These are phyloP conservation scores for Darksidea phi DNA, from an alignment of 495 filamentous ascomycete genomes.

Conservation along the genomic window DNA sequence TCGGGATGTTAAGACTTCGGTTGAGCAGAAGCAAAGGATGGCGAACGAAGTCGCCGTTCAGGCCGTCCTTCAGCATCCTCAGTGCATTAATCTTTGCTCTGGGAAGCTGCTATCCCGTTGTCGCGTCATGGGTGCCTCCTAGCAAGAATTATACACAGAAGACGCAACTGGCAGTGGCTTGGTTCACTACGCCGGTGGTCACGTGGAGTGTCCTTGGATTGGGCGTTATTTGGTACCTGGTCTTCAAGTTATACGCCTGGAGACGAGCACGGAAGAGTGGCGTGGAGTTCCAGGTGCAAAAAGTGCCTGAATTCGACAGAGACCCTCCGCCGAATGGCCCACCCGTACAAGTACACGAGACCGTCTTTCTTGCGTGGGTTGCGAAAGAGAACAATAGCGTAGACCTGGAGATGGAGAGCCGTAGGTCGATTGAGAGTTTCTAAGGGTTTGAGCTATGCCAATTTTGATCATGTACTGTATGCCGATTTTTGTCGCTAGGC, in stretches of 20 bases:
- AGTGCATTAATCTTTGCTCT: constrained; percentile 20
- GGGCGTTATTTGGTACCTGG: constrained; percentile 5
- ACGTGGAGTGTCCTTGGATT: constrained; percentile 2
- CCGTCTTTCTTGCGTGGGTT: constrained; percentile 21
- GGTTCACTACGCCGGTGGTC: background rate
- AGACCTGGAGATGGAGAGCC: background rate
- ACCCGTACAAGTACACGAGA: constrained; percentile 17
- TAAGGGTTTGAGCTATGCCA: too few species aligned
- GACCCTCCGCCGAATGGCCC: constrained; percentile 7
- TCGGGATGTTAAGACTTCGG: constrained; percentile 25
- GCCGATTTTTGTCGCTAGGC: too few species aligned
- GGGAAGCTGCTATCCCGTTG: constrained; percentile 10
- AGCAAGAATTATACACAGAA: background rate
- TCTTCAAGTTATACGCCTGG: constrained; percentile 2
- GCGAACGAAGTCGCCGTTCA: constrained; percentile 9
- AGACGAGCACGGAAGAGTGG: background rate
- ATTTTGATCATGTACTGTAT: too few species aligned
- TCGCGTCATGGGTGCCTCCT: constrained; percentile 25
- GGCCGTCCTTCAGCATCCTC: constrained; percentile 8
- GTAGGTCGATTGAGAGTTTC: too few species aligned
- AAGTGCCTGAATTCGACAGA: constrained; percentile 12
- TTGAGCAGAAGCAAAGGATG: constrained; percentile 4
- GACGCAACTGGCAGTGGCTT: background rate
- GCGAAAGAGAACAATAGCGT: constrained; percentile 11
- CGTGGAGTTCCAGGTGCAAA: constrained; percentile 6